Evolutionary conservation across 345 rosid species (phyloP).

Genomic region (Excoecaria cochinchinensis): DNA sequence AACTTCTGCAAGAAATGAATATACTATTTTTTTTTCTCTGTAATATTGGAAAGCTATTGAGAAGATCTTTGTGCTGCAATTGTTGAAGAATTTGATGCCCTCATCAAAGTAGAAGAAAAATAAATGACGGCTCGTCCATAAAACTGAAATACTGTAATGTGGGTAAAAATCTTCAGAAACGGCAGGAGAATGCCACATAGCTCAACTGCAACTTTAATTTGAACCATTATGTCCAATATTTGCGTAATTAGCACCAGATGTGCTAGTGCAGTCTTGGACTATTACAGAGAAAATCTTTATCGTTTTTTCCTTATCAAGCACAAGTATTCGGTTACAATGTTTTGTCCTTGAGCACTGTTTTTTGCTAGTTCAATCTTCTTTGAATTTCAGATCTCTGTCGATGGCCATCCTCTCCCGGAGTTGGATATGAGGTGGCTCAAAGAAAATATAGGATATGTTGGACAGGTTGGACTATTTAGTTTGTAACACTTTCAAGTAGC

Average conservation of each 20-base stretch:
- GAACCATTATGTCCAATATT: neutral
- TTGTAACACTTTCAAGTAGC: neutral
- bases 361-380: neutral
- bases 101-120: too few species aligned
- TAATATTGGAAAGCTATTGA: neutral
- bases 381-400: conserved; percentile 62
- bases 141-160: neutral
- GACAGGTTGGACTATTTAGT: conserved; percentile 51
- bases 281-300: neutral
- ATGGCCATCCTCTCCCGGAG: conserved; percentile 71
- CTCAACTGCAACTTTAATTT: neutral
- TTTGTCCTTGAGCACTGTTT: neutral
- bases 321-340: neutral
- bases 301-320: neutral
- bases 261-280: neutral
- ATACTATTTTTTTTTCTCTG: neutral
- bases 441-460: conserved; percentile 80
- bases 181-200: neutral
- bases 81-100: neutral
- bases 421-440: conserved; percentile 86
- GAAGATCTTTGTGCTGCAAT: neutral
- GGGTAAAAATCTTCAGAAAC: neutral
- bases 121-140: too few species aligned
- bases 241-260: neutral
- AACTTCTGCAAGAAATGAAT: neutral